These are phyloP conservation scores for Pythium insidiosum DNA, from an alignment of 352 stramenopile genomes.

Conservation along the genomic window DNA sequence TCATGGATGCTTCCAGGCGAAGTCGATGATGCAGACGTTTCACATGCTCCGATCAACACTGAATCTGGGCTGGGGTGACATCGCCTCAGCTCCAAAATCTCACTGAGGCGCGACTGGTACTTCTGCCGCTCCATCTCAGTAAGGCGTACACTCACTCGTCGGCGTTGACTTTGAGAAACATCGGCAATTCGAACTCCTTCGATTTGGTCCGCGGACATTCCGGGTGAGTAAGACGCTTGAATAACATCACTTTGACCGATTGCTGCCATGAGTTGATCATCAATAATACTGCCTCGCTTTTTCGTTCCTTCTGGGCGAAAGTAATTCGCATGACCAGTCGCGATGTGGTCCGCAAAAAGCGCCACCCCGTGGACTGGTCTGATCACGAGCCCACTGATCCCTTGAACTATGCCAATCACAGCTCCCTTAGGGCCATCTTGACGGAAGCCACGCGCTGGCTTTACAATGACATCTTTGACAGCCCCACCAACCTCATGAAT, in stretches of 20 bases:
- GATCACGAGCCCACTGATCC: conserved; percentile 36
- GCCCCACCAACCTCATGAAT: conserved; percentile 53
- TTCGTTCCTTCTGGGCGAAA: conserved; percentile 33
- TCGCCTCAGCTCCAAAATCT: too few relatives aligned
- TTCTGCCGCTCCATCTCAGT: too few relatives aligned
- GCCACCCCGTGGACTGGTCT: conserved; percentile 43
- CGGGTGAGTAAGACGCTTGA: conserved; percentile 23
- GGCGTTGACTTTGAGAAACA: too few relatives aligned
- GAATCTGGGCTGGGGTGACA: too few relatives aligned
- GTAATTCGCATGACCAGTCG: conserved; percentile 53
- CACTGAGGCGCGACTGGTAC: too few relatives aligned
- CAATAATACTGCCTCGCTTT: conserved; percentile 38
- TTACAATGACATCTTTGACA: conserved; percentile 53
- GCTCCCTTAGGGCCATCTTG: conserved; percentile 52
- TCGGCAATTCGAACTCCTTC: conserved; percentile 12
- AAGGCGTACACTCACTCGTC: too few relatives aligned
- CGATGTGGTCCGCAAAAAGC: conserved; percentile 59
- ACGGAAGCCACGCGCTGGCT: conserved; percentile 44
- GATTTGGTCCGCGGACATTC: conserved; percentile 9
- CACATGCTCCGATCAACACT: too few relatives aligned
- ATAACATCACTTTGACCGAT: conserved; percentile 38
- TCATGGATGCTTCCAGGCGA: too few relatives aligned
- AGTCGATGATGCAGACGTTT: too few relatives aligned
- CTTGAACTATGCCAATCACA: conserved; percentile 49
- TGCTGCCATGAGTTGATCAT: too few relatives aligned